These are phyloP conservation scores for Cucumis melo DNA, from an alignment of 306 rosid genomes.

Conservation along the genomic window DNA sequence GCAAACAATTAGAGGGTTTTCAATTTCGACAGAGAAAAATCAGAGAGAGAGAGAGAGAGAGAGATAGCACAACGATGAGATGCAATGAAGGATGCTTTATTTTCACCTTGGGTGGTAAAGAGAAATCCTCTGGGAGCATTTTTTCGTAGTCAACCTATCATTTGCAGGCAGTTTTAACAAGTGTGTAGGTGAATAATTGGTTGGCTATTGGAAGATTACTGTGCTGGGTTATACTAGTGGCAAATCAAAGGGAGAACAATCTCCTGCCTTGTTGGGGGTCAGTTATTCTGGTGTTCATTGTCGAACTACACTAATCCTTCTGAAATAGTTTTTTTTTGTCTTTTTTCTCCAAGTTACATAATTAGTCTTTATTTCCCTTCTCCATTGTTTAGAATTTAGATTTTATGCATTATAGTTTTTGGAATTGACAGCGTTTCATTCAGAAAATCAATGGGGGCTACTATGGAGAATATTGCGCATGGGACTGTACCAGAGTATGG, in stretches of 20 bases:
- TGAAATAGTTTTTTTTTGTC: neutral
- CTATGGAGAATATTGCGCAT: neutral
- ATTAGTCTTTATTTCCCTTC: neutral
- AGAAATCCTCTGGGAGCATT: neutral
- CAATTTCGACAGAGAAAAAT: neutral
- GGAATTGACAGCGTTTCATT: neutral
- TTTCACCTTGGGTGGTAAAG: neutral
- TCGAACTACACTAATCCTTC: neutral
- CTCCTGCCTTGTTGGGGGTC: neutral
- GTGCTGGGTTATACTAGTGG: neutral
- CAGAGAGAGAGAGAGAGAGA: neutral
- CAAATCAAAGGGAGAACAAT: neutral
- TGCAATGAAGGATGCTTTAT: neutral
- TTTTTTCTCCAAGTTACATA: neutral
- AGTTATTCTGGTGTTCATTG: neutral
- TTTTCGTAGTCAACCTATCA: neutral
- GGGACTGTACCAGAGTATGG: conserved; percentile 9
- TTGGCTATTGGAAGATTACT: neutral
- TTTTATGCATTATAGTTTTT: neutral
- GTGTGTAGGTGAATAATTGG: neutral
- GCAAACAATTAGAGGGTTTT: neutral
- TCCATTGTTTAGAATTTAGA: neutral
- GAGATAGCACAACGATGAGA: neutral
- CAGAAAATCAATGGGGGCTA: neutral
- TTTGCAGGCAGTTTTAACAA: neutral